These are phyloP conservation scores for Schwanniomyces etchellsii DNA, from an alignment of 1,139 yeast genomes.

Conservation along the genomic window DNA sequence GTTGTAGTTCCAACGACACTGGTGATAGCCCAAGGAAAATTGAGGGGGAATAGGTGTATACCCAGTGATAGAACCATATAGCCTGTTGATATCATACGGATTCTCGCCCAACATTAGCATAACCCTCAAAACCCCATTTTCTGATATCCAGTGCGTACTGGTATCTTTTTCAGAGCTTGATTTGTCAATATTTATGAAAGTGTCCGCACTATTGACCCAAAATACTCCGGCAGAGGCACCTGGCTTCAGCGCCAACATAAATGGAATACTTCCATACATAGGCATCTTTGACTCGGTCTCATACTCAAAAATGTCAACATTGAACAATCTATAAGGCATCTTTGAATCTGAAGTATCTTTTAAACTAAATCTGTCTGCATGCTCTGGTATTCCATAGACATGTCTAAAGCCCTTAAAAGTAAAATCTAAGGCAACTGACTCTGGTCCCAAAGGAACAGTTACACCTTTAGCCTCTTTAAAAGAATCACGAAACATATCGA, in stretches of 20 bases:
- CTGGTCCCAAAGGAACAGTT: slow-evolving; percentile 77
- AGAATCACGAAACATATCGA: slow-evolving; percentile 53
- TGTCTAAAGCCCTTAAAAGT: slow-evolving; percentile 53
- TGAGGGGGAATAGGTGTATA: slow-evolving; percentile 67
- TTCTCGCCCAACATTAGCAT: slow-evolving; percentile 59
- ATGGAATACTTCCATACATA: slow-evolving; percentile 93
- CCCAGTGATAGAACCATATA: slow-evolving; percentile 76
- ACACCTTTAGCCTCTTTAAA: slow-evolving; percentile 61
- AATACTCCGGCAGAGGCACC: slow-evolving; percentile 67
- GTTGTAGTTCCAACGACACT: slow-evolving; percentile 96
- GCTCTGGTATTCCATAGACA: slow-evolving; percentile 93
- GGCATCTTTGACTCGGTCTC: slow-evolving; percentile 77
- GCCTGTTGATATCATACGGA: slow-evolving; percentile 54
- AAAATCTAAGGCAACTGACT: slow-evolving; percentile 77
- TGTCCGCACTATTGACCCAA: slow-evolving; percentile 93
- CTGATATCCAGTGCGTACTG: slow-evolving; percentile 88
- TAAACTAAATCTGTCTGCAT: slow-evolving; percentile 73
- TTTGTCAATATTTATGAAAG: slow-evolving; percentile 71
- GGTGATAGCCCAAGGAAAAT: slow-evolving; percentile 86
- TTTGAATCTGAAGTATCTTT: slow-evolving; percentile 55
- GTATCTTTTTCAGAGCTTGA: slow-evolving; percentile 17
- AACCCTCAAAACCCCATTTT: slow-evolving; percentile 76
- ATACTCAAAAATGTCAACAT: slow-evolving; percentile 93
- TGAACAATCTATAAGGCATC: slow-evolving; percentile 76
- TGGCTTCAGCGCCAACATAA: slow-evolving; percentile 64